Evolutionary conservation across 1,284 basidiomycete species (phyloP).

Genomic region (Sanguinoderma infundibulare): DNA sequence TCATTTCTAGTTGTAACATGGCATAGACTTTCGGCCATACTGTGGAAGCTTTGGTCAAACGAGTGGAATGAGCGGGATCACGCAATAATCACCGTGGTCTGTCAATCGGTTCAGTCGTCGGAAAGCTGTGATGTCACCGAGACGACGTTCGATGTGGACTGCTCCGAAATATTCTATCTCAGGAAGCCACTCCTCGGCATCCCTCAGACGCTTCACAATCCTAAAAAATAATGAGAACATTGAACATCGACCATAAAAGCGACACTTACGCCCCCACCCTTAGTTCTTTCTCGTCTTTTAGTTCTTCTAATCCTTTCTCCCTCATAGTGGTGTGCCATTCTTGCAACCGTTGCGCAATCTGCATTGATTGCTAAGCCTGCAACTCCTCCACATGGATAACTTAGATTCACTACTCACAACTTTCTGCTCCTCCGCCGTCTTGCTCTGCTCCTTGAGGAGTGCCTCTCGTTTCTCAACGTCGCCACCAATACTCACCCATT

Average conservation of each 20-base stretch:
- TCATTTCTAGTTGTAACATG: background rate
- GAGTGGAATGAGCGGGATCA: too few species aligned
- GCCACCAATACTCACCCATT: background rate
- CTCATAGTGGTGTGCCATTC: background rate
- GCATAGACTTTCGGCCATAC: background rate
- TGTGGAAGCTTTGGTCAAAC: background rate
- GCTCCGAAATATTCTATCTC: background rate
- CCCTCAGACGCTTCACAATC: background rate
- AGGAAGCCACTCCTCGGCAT: background rate
- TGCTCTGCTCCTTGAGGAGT: background rate
- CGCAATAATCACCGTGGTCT: background rate
- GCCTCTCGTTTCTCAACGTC: background rate
- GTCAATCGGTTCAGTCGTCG: background rate
- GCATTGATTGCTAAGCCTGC: background rate
- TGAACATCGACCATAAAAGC: background rate
- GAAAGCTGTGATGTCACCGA: background rate
- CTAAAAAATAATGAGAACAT: background rate
- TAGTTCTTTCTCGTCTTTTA: background rate
- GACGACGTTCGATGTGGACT: background rate
- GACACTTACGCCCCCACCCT: background rate
- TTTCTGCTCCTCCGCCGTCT: background rate
- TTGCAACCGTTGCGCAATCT: background rate
- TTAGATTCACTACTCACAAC: background rate
- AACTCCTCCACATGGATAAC: background rate
- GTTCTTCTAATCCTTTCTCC: background rate